These are phyloP conservation scores for Rhizopogon roseolus DNA, from an alignment of 768 basidiomycete species.

Conservation along the genomic window DNA sequence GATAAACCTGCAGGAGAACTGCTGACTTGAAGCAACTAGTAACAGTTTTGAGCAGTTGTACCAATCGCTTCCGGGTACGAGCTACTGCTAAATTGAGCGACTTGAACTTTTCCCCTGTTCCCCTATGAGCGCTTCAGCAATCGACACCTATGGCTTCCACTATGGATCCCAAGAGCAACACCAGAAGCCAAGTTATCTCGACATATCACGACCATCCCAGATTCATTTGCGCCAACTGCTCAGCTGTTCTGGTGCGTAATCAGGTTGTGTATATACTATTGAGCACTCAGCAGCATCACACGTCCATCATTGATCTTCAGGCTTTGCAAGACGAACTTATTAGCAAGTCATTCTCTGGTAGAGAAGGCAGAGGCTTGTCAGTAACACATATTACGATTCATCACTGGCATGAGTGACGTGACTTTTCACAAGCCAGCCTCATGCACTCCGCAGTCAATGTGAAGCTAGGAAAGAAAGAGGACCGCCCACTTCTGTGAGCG, in stretches of 20 bases:
- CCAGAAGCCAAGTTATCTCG: conserved; percentile 52
- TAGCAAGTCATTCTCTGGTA: conserved; percentile 79
- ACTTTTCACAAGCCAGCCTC: conserved; percentile 38
- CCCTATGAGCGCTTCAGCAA: background rate
- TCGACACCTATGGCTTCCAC: background rate
- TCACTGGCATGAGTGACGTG: background rate
- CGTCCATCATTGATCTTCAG: conserved; percentile 28
- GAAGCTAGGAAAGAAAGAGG: conserved; percentile 68
- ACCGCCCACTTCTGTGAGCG: conserved; percentile 64
- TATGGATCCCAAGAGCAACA: conserved; percentile 32
- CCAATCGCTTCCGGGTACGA: background rate
- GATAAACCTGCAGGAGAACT: background rate
- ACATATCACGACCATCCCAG: conserved; percentile 62
- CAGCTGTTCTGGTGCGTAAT: conserved; percentile 59
- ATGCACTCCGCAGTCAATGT: conserved; percentile 77
- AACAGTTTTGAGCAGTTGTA: background rate
- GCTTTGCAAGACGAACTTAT: conserved; percentile 81
- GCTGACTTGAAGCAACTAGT: background rate
- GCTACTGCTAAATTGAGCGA: conserved; percentile 1
- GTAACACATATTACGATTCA: conserved; percentile 23
- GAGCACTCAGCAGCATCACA: background rate
- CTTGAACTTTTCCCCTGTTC: background rate
- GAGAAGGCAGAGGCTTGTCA: conserved; percentile 79
- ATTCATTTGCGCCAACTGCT: conserved; percentile 65
- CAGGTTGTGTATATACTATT: background rate